Conservation (phyloP, 495 filamentous ascomycete species). For the Trichoderma orchidacearum region DNA sequence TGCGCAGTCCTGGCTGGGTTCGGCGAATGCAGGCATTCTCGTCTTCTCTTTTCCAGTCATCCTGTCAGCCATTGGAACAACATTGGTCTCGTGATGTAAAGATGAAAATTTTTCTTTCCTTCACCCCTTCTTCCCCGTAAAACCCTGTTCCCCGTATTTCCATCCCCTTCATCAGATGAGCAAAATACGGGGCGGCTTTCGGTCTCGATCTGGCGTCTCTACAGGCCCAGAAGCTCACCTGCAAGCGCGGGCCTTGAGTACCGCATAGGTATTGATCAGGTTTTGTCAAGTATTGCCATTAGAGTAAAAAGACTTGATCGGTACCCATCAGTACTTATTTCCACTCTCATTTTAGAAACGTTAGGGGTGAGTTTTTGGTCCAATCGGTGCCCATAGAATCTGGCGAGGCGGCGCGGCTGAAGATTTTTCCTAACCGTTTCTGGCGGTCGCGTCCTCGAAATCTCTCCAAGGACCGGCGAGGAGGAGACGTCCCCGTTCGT, state of each 20-base stretch:
- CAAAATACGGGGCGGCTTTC: not conserved
- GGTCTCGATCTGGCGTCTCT: not conserved
- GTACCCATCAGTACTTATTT: not conserved
- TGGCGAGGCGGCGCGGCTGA: not conserved
- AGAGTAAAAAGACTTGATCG: not conserved
- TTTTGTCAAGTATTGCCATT: too few relatives aligned
- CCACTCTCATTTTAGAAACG: too few relatives aligned
- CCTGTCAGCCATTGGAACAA: not conserved
- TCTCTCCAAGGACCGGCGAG: not conserved
- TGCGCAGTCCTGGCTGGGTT: not conserved
- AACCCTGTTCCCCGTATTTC: not conserved
- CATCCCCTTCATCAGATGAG: not conserved
- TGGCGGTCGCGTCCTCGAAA: not conserved
- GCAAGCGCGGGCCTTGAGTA: not conserved
- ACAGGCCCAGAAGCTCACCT: not conserved
- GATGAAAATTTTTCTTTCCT: not conserved
- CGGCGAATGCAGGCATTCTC: not conserved
- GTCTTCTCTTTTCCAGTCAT: not conserved
- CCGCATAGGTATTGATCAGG: too few relatives aligned
- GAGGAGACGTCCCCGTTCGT: not conserved
- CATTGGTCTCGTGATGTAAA: not conserved
- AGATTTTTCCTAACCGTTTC: not conserved
- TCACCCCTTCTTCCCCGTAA: not conserved
- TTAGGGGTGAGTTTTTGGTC: not conserved
- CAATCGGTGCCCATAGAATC: not conserved